Conservation (phyloP, 1,284 basidiomycete species). For the Melampsora americana region DNA sequence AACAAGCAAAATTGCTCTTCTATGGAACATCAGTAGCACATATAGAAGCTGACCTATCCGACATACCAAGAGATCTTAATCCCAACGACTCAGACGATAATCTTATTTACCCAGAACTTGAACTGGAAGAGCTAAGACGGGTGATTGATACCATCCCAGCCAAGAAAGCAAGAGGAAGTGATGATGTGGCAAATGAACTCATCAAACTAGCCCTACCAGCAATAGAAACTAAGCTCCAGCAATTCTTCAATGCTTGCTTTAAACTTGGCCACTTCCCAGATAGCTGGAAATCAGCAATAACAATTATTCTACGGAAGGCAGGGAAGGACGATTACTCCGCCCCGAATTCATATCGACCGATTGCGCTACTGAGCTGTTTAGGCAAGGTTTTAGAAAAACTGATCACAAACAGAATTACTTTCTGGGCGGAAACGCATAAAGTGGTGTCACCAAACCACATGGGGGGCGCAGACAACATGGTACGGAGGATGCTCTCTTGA, state of each 20-base stretch:
- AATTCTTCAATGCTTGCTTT: not conserved
- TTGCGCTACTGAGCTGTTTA: not conserved
- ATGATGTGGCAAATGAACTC: slow-evolving; percentile 3
- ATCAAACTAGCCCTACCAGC: too few relatives aligned
- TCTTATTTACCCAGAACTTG: not conserved
- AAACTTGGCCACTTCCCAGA: too few relatives aligned
- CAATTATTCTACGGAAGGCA: slow-evolving; percentile 1
- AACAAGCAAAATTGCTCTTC: too few relatives aligned
- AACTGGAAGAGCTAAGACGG: not conserved
- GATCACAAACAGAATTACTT: too few relatives aligned
- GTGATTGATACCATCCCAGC: not conserved
- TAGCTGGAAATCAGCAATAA: slow-evolving; percentile 10
- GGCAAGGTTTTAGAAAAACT: not conserved
- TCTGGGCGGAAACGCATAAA: too few relatives aligned
- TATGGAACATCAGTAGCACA: too few relatives aligned
- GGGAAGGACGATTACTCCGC: too few relatives aligned
- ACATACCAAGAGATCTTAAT: too few relatives aligned
- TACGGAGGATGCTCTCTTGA: too few relatives aligned
- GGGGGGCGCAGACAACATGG: too few relatives aligned
- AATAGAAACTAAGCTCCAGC: not conserved
- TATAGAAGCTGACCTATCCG: not conserved
- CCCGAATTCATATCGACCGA: too few relatives aligned
- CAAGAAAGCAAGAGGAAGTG: slow-evolving; percentile 14
- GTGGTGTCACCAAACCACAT: too few relatives aligned
- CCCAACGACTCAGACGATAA: not conserved